phyloP scores from a whole-genome alignment of 129 eudicot species.

The Lactuca sativa region DNA sequence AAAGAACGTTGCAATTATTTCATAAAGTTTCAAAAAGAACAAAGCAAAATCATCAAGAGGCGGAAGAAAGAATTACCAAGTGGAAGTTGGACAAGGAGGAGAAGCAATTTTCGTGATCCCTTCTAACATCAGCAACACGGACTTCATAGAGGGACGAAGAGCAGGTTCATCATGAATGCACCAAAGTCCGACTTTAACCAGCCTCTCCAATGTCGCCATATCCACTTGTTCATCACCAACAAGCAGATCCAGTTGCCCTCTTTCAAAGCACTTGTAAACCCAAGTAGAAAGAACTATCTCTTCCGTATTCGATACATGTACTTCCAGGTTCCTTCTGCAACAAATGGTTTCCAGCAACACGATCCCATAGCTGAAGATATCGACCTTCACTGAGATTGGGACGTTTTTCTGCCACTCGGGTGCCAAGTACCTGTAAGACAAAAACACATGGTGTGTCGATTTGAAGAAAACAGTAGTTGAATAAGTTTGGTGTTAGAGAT shows the following conservation, averaged over 20 bases:
- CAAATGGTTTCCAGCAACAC: slow-evolving; percentile 43
- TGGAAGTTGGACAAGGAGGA: slow-evolving; percentile 42
- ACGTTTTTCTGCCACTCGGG: slow-evolving; percentile 54
- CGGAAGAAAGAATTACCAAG: slow-evolving; percentile 17
- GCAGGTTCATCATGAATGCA: slow-evolving; percentile 41
- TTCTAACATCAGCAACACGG: slow-evolving; percentile 41
- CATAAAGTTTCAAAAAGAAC: neutral
- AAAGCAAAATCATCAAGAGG: neutral
- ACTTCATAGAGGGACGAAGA: slow-evolving; percentile 42
- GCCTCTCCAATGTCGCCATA: slow-evolving; percentile 21
- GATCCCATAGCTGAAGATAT: slow-evolving; percentile 49
- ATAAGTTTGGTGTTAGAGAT: too few species aligned
- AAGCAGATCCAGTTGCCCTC: slow-evolving; percentile 27
- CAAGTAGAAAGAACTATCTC: slow-evolving; percentile 29
- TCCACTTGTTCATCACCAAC: slow-evolving; percentile 21
- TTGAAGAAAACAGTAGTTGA: too few species aligned
- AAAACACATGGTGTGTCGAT: neutral
- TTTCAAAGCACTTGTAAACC: slow-evolving; percentile 30
- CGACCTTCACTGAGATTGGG: slow-evolving; percentile 43
- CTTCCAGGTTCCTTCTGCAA: slow-evolving; percentile 36
- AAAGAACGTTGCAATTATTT: neutral
- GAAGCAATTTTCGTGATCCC: slow-evolving; percentile 32
- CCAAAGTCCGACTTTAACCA: slow-evolving; percentile 34
- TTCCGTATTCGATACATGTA: slow-evolving; percentile 18
- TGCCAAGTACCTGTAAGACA: slow-evolving; percentile 35